Evolutionary conservation across 371 early-diverging fungal species (phyloP), one percentile per base, ranked within the genome.

Genomic region (Syncephalis fuscata): DNA sequence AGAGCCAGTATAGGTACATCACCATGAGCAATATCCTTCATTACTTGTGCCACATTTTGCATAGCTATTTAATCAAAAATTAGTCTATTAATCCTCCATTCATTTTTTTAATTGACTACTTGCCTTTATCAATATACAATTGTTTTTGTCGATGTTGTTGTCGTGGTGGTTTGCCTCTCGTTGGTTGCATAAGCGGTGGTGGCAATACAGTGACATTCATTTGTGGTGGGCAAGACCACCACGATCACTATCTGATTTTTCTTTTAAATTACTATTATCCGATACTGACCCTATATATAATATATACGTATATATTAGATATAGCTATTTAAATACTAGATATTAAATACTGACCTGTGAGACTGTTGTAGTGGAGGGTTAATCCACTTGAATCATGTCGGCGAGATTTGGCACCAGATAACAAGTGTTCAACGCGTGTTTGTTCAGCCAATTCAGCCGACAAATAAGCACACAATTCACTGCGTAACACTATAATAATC

Each of bases 371-470:
- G n/a, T 56, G 20, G 39, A 51, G 17, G 11, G 46, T 16, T 38
- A 49, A 24, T 38, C 42, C 11, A 20, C 48, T 10, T 32, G 23
- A 38, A 27, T 45, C 20, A 26, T 26, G 14, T 49, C 56, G 45
- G 60, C 66, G 64, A 54, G 65, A 54, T 60, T 72, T 60, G 39
- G 56, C 45, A 44, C 53, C 59, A 45, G 59, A 65, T 49, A 63
- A 64, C 42, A 57, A 50, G n/a, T 50, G 54, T 52, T 79, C 80
- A 1, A 73, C 49, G 44, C 70, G 61, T 17, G 60, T 55, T 60
- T 82, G 82, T 53, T 83, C 84, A 26, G 59, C 61, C 48, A 84
- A 82, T 56, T 82, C 86, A 1, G 71, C 52, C 19, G 63, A 63
- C 37, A 85, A 57, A 65, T 76, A 68, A n/a, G 69, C 65, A 32